These are phyloP conservation scores for Rhizophagus prolifer DNA, from an alignment of 192 early-diverging fungal genomes.

Conservation along the genomic window DNA sequence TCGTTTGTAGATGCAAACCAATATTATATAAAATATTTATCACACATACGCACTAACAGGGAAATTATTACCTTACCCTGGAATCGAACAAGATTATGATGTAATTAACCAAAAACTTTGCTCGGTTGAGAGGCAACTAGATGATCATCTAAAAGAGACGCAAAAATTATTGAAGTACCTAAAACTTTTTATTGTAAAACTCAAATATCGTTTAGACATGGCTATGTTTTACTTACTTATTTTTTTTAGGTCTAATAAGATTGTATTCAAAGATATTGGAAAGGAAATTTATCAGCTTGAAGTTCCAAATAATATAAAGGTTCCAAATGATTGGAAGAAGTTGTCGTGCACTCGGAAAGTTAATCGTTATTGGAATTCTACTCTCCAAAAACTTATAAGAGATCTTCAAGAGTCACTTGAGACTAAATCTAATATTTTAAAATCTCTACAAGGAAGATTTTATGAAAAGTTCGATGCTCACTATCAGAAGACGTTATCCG, in stretches of 20 bases:
- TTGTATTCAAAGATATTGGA: slow-evolving; percentile 86
- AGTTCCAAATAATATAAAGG: slow-evolving; percentile 69
- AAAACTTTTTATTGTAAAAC: not conserved
- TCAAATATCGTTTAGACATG: not conserved
- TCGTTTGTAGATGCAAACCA: not conserved
- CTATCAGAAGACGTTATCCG: slow-evolving; percentile 68
- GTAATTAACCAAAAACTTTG: slow-evolving; percentile 53
- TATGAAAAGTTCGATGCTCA: slow-evolving; percentile 84
- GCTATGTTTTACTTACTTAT: not conserved
- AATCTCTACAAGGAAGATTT: slow-evolving; percentile 68
- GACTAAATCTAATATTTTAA: slow-evolving; percentile 70
- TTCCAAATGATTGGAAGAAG: slow-evolving; percentile 74
- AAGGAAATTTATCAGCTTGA: slow-evolving; percentile 98
- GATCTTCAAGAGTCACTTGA: slow-evolving; percentile 81
- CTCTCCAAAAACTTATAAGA: slow-evolving; percentile 62
- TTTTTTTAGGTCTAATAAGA: slow-evolving; percentile 49
- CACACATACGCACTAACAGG: not conserved
- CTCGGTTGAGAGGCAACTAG: slow-evolving; percentile 67
- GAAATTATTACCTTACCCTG: slow-evolving; percentile 59
- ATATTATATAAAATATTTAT: not conserved
- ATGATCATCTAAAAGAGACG: slow-evolving; percentile 63
- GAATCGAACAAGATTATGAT: slow-evolving; percentile 82
- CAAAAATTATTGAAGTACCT: slow-evolving; percentile 62
- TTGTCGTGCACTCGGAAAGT: slow-evolving; percentile 79
- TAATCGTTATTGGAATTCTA: slow-evolving; percentile 81